These are phyloP conservation scores for Fusarium sp. DNA, from an alignment of 2,329 filamentous ascomycete species.

Conservation along the genomic window DNA sequence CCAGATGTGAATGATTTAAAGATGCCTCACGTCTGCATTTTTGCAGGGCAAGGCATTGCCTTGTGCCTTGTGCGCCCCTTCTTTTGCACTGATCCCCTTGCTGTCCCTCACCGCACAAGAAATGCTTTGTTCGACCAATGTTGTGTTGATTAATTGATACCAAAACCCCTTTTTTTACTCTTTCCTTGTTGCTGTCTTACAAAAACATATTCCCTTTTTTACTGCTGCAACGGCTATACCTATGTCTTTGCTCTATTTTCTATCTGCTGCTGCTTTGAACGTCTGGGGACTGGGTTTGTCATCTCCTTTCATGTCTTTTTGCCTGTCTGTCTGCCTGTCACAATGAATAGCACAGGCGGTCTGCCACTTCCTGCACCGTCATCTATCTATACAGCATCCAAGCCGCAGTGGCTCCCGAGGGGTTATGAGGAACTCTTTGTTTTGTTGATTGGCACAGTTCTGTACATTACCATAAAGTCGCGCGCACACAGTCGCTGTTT, in stretches of 20 bases:
- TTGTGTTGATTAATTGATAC: slow-evolving; percentile 53
- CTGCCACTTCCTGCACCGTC: slow-evolving; percentile 40
- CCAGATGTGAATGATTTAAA: slow-evolving; percentile 74
- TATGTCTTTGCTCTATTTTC: slow-evolving; percentile 31
- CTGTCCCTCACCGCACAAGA: slow-evolving; percentile 33
- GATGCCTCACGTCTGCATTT: slow-evolving; percentile 51
- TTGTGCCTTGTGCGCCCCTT: slow-evolving; percentile 34
- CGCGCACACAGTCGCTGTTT: slow-evolving; percentile 52
- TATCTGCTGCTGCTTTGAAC: slow-evolving; percentile 19
- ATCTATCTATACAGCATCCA: slow-evolving; percentile 42
- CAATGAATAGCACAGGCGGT: slow-evolving; percentile 37
- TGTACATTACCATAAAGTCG: slow-evolving; percentile 65
- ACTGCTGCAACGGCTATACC: slow-evolving; percentile 38
- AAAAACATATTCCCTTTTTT: slow-evolving; percentile 34
- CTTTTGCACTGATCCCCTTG: slow-evolving; percentile 6
- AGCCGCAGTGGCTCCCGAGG: slow-evolving; percentile 45
- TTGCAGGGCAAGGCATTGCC: slow-evolving; percentile 28
- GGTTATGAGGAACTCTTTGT: slow-evolving; percentile 51
- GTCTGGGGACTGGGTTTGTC: slow-evolving; percentile 44
- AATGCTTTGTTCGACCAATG: slow-evolving; percentile 40
- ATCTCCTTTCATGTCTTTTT: slow-evolving; percentile 36
- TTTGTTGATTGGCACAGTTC: slow-evolving; percentile 52
- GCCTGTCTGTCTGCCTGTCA: slow-evolving; percentile 21
- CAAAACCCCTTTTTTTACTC: slow-evolving; percentile 41
- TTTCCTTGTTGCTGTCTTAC: slow-evolving; percentile 31